Evolutionary conservation across 345 rosid genomes (phyloP).

Genomic region (Conringia planisiliqua): DNA sequence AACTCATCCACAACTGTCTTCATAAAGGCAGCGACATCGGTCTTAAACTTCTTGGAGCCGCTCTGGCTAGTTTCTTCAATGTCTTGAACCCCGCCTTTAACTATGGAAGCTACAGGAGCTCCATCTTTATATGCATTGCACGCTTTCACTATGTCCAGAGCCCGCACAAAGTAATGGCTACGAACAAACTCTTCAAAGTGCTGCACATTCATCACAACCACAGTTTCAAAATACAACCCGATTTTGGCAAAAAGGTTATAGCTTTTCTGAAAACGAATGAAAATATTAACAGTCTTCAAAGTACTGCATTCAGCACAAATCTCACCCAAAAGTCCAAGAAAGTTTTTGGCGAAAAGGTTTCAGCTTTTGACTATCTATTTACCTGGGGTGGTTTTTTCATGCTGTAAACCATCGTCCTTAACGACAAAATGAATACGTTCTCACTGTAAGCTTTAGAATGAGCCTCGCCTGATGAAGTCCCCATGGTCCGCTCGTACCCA

Average conservation of each 20-base stretch:
- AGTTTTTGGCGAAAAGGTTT: background rate
- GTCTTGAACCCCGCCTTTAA: slow-evolving; percentile 66
- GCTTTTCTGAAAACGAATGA: background rate
- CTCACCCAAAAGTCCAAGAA: background rate
- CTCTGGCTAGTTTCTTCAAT: slow-evolving; percentile 48
- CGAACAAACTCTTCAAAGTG: slow-evolving; percentile 71
- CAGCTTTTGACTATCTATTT: slow-evolving; percentile 6
- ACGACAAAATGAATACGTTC: slow-evolving; percentile 53
- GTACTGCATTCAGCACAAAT: background rate
- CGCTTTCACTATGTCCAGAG: slow-evolving; percentile 60
- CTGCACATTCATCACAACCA: slow-evolving; percentile 39
- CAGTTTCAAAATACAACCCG: background rate
- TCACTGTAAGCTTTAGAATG: slow-evolving; percentile 59
- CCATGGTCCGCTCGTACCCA: slow-evolving; percentile 44
- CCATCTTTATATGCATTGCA: slow-evolving; percentile 76
- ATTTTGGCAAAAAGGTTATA: background rate
- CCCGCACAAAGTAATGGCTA: slow-evolving; percentile 57
- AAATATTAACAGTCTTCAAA: background rate
- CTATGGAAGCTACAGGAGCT: slow-evolving; percentile 67
- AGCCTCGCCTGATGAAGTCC: slow-evolving; percentile 51
- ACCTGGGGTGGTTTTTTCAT: slow-evolving; percentile 80
- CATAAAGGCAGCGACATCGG: slow-evolving; percentile 32
- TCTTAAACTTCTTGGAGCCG: slow-evolving; percentile 44
- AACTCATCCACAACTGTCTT: slow-evolving; percentile 47
- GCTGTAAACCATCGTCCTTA: slow-evolving; percentile 68